Conservation (phyloP, 2,329 filamentous ascomycete genomes). For the Colletotrichum magnum region DNA sequence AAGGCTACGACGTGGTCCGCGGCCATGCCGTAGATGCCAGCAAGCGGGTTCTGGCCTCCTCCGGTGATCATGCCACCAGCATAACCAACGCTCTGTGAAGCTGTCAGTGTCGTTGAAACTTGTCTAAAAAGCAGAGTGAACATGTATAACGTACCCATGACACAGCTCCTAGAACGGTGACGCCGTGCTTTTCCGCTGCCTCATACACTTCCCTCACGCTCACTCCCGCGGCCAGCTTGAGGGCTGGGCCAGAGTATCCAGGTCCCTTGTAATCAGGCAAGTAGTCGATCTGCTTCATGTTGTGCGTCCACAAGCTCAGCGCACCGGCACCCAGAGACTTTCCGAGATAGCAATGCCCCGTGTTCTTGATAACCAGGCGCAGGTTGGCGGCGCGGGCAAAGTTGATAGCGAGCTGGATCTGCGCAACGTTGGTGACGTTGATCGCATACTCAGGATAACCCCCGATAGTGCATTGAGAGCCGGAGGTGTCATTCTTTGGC, state of each 20-base stretch:
- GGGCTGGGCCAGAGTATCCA: conserved; percentile 43
- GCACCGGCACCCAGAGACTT: conserved; percentile 52
- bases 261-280: background rate
- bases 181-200: too few relatives aligned
- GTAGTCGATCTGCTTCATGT: conserved; percentile 48
- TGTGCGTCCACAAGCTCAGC: conserved; percentile 56
- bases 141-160: too few relatives aligned
- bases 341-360: conserved; percentile 59
- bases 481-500: background rate
- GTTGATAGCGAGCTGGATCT: conserved; percentile 43
- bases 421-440: background rate
- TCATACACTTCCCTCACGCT: conserved; percentile 56
- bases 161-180: too few relatives aligned
- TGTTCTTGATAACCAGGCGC: conserved; percentile 65
- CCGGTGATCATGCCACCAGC: conserved; percentile 68
- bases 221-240: conserved; percentile 58
- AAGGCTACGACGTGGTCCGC: conserved; percentile 66
- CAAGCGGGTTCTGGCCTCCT: conserved; percentile 65
- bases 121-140: conserved; percentile 42
- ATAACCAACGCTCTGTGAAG: conserved; percentile 62
- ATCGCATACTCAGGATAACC: background rate
- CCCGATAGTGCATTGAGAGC: background rate
- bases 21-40: conserved; percentile 61
- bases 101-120: conserved; percentile 59
- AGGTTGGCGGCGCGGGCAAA: conserved; percentile 62